Base-by-base conservation (phyloP, 169 alveolate species). In the Hepatocystis sp. region DNA sequence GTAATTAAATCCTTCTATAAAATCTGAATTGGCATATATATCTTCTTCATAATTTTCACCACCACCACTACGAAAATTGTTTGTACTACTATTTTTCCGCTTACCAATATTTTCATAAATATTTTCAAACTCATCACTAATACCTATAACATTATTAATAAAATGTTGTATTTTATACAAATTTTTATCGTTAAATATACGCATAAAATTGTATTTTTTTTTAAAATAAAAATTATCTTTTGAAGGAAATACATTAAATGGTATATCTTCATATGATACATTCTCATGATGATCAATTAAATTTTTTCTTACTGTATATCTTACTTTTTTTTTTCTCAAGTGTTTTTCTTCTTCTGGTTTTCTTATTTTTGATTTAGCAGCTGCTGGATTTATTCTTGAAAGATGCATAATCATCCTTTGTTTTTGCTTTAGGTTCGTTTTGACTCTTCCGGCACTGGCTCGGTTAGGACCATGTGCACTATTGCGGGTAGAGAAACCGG, bases 271-370 rank as follows among this genome's bases (percentile, higher is more conserved):
- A 27, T 56, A 71, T 3, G 86, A 71, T 13, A 71, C 27, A 8
- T 44, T 71, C 19, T 71, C 86, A 46, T 71, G 58, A 27, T 71
- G 63, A 8, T 71, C 86, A 56, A 71, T 71, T 71, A 42, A 28
- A 42, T 40, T 71, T 42, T 71, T 71, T 28, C 86, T 56, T 47
- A 30, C 71, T 55, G 58, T 71, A 49, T 30, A 71, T 58, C 27
- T 71, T 60, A 28, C 58, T 71, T 71, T 71, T 40, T 30, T 71
- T 58, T 71, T 71, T 56, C 42, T 71, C 71, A 71, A 42, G 19
- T 71, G 86, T 30, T 71, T 71, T 42, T 71, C 86, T 71, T 71
- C 86, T 56, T 71, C 58, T 25, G 86, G 86, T 19, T 71, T 71
- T 44, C 86, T 71, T 2, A 71, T 63, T 44, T 71, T 71, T 13